Conservation (phyloP, 2,329 filamentous ascomycete genomes). For the Fusarium coicis region DNA sequence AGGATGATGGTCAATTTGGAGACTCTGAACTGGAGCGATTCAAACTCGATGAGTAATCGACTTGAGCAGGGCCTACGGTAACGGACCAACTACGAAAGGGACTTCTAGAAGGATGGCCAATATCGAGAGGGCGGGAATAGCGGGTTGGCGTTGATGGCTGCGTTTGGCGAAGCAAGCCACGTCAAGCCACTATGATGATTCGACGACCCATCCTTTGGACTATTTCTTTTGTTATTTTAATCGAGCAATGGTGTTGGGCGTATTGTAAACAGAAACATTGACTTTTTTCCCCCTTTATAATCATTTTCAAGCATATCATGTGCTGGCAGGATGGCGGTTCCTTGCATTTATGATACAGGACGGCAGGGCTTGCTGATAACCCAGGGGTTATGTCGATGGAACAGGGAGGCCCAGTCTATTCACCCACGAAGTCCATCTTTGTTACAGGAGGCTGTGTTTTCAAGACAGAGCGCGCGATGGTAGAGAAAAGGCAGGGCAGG, state of each 20-base stretch:
- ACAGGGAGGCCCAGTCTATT: slow-evolving; percentile 28
- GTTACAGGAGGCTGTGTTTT: slow-evolving; percentile 33
- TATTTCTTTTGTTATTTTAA: slow-evolving; percentile 44
- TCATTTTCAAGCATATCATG: slow-evolving; percentile 30
- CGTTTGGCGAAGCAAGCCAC: slow-evolving; percentile 25
- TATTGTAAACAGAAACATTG: slow-evolving; percentile 41
- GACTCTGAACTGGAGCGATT: neutral
- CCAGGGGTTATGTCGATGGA: neutral
- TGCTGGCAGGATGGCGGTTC: slow-evolving; percentile 12
- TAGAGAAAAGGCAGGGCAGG: slow-evolving; percentile 1
- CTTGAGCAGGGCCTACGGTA: neutral
- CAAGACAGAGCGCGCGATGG: slow-evolving; percentile 16
- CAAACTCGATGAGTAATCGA: slow-evolving; percentile 6
- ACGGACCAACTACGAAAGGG: slow-evolving; percentile 1
- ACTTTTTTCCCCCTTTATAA: neutral
- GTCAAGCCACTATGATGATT: slow-evolving; percentile 39
- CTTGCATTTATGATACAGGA: slow-evolving; percentile 15
- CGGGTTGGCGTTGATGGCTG: slow-evolving; percentile 21
- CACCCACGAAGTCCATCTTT: slow-evolving; percentile 1
- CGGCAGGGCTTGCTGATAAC: no score
- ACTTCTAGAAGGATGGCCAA: slow-evolving; percentile 11
- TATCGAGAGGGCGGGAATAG: slow-evolving; percentile 24
- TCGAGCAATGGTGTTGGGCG: slow-evolving; percentile 50
- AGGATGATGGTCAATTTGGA: neutral
- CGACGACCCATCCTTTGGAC: slow-evolving; percentile 39